Conservation (phyloP, 768 basidiomycete species). For the Collybia nuda region DNA sequence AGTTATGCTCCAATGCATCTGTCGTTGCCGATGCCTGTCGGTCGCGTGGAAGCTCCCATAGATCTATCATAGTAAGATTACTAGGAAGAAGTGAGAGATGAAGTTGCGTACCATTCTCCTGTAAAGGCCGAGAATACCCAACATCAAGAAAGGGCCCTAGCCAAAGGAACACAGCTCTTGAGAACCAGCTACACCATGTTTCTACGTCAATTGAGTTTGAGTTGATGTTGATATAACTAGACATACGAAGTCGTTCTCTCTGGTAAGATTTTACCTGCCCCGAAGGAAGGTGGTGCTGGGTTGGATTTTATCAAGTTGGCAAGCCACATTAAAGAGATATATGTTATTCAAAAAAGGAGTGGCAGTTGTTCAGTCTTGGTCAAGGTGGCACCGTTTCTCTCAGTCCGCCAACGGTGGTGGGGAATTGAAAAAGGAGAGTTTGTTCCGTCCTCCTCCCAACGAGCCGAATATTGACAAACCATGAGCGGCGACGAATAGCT, state of each 20-base stretch:
- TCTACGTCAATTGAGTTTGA: neutral
- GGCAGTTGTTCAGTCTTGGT: too few species aligned
- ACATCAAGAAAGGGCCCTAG: slow-evolving; percentile 52
- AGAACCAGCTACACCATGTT: slow-evolving; percentile 34
- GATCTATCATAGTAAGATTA: slow-evolving; percentile 32
- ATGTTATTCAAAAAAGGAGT: too few species aligned
- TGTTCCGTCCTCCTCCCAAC: too few species aligned
- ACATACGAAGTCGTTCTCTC: slow-evolving; percentile 39
- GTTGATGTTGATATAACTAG: neutral
- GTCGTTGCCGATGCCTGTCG: slow-evolving; percentile 37
- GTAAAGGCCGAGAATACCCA: slow-evolving; percentile 55
- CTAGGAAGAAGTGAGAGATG: neutral
- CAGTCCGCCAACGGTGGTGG: too few species aligned
- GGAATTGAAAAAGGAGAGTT: too few species aligned
- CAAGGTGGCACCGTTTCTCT: too few species aligned
- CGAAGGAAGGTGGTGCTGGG: slow-evolving; percentile 52
- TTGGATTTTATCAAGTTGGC: slow-evolving; percentile 36
- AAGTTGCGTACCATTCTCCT: slow-evolving; percentile 47
- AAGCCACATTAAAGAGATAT: too few species aligned
- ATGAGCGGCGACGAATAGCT: too few species aligned
- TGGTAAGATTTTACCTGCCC: slow-evolving; percentile 40
- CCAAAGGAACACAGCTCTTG: slow-evolving; percentile 50
- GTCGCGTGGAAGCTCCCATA: slow-evolving; percentile 47
- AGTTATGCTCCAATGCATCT: slow-evolving; percentile 42
- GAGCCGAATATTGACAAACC: too few species aligned